Percentiles rank a stretch among this genome's conserved stretches.
Evolutionary conservation across 2,329 filamentous ascomycete genomes (phyloP).

Genomic region (Calonectria montana): DNA sequence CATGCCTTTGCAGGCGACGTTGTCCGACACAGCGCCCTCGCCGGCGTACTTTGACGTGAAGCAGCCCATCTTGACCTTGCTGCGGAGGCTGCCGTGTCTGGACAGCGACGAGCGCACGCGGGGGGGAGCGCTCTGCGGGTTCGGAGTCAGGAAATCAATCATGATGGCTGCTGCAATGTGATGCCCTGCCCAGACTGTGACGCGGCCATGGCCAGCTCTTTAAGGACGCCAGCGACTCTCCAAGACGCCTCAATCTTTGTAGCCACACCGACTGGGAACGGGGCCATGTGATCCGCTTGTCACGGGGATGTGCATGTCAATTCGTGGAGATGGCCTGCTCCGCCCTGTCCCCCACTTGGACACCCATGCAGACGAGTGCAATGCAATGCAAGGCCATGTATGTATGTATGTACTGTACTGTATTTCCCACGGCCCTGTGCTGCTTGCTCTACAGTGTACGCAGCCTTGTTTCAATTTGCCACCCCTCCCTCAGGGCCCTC

Average conservation of each 20-base stretch:
- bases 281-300: slow-evolving; percentile 8
- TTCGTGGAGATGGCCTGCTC: slow-evolving; percentile 7
- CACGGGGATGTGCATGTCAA: neutral
- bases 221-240: neutral
- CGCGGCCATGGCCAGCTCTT: neutral
- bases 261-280: slow-evolving; percentile 1
- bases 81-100: neutral
- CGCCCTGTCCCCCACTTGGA: slow-evolving; percentile 5
- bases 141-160: neutral
- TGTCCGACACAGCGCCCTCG: neutral
- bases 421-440: neutral
- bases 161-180: neutral
- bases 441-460: too few species aligned
- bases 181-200: neutral
- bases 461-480: slow-evolving; percentile 9
- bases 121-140: neutral
- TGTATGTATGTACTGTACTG: too few species aligned
- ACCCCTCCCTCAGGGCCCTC: neutral
- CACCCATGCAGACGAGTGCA: neutral
- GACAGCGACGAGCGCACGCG: neutral
- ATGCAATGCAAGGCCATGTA: too few species aligned
- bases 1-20: neutral
- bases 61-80: neutral
- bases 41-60: neutral
- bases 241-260: neutral